Conservation (phyloP, 2,329 filamentous ascomycete genomes). For the Clarireedia monteithiana region DNA sequence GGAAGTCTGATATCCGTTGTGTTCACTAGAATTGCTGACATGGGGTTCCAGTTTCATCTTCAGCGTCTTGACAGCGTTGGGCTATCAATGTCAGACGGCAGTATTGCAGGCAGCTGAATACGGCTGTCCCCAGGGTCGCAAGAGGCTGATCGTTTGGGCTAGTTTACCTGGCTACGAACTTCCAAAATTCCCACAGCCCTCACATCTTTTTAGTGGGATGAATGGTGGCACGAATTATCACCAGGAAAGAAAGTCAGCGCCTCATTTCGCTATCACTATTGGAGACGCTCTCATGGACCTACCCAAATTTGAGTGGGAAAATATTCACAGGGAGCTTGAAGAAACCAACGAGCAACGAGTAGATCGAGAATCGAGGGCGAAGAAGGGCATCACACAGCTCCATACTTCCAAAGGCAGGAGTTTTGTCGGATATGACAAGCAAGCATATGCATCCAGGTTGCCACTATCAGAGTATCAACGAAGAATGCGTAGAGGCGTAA, state of each 20-base stretch:
- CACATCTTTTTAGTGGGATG: not conserved
- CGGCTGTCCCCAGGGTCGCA: slow-evolving; percentile 12
- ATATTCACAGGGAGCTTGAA: not conserved
- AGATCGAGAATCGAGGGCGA: not conserved
- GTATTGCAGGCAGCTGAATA: slow-evolving; percentile 14
- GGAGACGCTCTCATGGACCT: slow-evolving; percentile 16
- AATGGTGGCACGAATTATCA: slow-evolving; percentile 2
- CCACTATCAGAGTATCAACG: slow-evolving; percentile 13
- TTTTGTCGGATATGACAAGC: slow-evolving; percentile 1
- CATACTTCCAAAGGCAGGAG: not conserved
- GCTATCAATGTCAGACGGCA: slow-evolving; percentile 18
- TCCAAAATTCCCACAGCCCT: slow-evolving; percentile 16
- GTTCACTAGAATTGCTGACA: not conserved
- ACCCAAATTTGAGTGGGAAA: slow-evolving; percentile 14
- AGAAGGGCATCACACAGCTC: not conserved
- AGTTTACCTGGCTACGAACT: slow-evolving; percentile 10
- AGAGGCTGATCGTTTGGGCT: slow-evolving; percentile 17
- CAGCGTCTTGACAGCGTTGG: slow-evolving; percentile 14
- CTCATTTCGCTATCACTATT: slow-evolving; percentile 11
- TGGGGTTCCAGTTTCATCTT: slow-evolving; percentile 14
- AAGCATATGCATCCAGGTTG: not conserved
- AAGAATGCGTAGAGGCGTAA: not conserved
- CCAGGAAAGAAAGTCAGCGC: slow-evolving; percentile 6
- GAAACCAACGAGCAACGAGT: not conserved
- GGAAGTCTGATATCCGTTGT: slow-evolving; percentile 7